These are phyloP conservation scores for Salix dunnii DNA, from an alignment of 345 rosid genomes.

Conservation along the genomic window DNA sequence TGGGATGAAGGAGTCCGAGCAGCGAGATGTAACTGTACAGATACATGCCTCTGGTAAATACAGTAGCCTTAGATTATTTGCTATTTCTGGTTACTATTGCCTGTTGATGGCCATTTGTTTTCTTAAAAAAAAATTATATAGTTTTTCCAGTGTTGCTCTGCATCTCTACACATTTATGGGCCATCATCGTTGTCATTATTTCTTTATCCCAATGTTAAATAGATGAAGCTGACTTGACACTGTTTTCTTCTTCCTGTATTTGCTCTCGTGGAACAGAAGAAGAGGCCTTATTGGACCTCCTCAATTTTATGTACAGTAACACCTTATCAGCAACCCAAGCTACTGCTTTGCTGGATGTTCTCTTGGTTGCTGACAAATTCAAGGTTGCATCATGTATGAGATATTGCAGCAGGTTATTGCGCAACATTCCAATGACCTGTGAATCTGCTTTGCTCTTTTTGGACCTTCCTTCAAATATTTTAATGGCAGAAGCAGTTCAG, in stretches of 20 bases:
- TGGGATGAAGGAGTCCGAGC: constrained; percentile 73
- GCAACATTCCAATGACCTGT: constrained; percentile 62
- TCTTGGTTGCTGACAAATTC: constrained; percentile 79
- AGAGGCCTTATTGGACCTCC: constrained; percentile 72
- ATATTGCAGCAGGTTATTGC: constrained; percentile 60
- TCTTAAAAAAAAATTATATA: background rate
- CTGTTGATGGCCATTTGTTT: background rate
- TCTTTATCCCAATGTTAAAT: background rate
- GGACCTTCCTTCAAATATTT: constrained; percentile 67
- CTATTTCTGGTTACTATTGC: background rate
- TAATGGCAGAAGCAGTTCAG: constrained; percentile 69
- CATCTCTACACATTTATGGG: background rate
- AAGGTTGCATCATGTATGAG: constrained; percentile 86
- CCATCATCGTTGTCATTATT: background rate
- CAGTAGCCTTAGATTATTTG: background rate
- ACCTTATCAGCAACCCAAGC: constrained; percentile 43
- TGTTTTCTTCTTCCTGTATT: background rate
- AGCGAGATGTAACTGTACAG: constrained; percentile 56
- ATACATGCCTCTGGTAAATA: constrained; percentile 69
- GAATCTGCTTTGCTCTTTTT: constrained; percentile 75
- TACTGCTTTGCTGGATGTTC: constrained; percentile 61
- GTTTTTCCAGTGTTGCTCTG: background rate
- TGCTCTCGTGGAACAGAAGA: constrained; percentile 54
- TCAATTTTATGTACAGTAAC: constrained; percentile 65
- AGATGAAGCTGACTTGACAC: background rate